Base-by-base conservation (phyloP, 352 stramenopile genomes). In the Globisporangium paddicum region DNA sequence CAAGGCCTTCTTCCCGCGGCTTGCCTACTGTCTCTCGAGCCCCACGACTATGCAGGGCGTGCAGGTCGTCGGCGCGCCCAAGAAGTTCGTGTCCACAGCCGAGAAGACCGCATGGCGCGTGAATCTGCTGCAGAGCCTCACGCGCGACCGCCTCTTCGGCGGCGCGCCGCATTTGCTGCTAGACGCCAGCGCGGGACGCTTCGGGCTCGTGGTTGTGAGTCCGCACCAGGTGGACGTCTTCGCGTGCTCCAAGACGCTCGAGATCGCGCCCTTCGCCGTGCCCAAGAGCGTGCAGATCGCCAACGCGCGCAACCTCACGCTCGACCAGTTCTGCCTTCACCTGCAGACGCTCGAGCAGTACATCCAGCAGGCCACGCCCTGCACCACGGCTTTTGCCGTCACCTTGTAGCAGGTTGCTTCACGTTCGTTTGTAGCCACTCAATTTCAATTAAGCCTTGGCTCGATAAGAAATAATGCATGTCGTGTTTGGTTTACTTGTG, bases 201-300 rank as follows among this genome's bases (percentile, higher is more conserved):
- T 89, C 47, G 79, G 79, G 13, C 69, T 89, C 8, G 66, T 89
- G 13, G 71, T 89, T 34, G 67, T 82, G 2, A 87, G 72, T 57
- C 79, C 79, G 26, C 75, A 89, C 55, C 71, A 81, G 47, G 67
- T 75, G 1, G 79, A 89, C 50, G 69, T 76, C 10, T 69, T 73
- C 19, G 76, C 79, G 18, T 83, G 77, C 62, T 63, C 64, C 19
- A 80, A 86, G 45, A 64, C 66, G 21, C 69, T 77, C 44, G 79
- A 87, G 54, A 66, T 72, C 4, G 79, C 79, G n/a, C 79, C 79
- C 8, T 89, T 73, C 55, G 61, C 76, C 6, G 59, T 89, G 18
- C 58, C 77, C 47, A 89, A 89, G 73, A 86, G 75, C 66, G 64
- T 89, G 5, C 71, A 71, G 19, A 62, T 86, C 40, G 74, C 73